Base-by-base conservation (phyloP, 1,139 yeast genomes). In the Pichia sp. region DNA sequence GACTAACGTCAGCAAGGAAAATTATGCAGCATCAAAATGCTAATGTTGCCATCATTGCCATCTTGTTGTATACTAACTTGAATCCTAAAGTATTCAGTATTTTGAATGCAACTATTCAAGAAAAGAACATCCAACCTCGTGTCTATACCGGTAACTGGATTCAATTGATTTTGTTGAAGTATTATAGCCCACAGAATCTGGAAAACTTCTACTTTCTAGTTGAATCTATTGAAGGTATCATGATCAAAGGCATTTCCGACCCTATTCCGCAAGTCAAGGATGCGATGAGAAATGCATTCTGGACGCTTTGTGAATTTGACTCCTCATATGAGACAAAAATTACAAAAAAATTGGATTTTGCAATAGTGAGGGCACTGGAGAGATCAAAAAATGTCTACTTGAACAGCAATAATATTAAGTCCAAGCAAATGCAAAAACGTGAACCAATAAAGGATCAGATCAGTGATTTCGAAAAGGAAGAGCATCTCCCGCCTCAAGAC, bases 191-290 rank as follows among this genome's bases (percentile, higher is more conserved):
- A 16, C 60, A 70, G 13, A 75, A 77, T 58, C 71, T 75, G 38
- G 68, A 75, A 10, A 61, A 66, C 4, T 62, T 69, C 3, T 74
- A 70, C 26, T 60, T 70, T 11, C 70, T 77, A 26, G 60, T 80
- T 2, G 84, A 82, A 4, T 66, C 75, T 1, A 70, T 84, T 1
- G 82, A 76, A 44, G 81, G 76, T 54, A 73, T 84, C 59, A 67
- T 90, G 2, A 61, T 72, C 5, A 84, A 80, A 63, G 84, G 95
- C 38, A 72, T 93, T 2, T 70, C 81, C 1, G 98, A 93, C 69
- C 89, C 96, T 0, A 87, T 87, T 57, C 90, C 95, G 0, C 74
- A 78, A 0, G 97, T 89, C 0, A 77, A 97, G 58, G 95, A 84
- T 62, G 75, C 82, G 0, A 88, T 87, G 72, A 79, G 96, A 65